Conservation (phyloP, 768 basidiomycete species). For the Podaxis sp. region DNA sequence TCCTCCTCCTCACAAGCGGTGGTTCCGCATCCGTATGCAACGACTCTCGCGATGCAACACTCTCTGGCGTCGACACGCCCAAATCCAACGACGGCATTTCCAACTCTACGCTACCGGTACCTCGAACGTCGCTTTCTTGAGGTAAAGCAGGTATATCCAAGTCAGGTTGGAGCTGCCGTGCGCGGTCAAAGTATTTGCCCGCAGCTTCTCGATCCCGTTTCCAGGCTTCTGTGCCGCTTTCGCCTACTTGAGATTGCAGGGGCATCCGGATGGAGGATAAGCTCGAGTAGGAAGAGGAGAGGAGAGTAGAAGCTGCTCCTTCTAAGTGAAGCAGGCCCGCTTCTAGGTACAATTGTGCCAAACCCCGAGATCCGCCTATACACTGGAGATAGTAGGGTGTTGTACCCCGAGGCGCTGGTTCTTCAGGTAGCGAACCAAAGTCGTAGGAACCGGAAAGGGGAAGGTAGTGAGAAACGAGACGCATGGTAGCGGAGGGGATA, state of each 20-base stretch:
- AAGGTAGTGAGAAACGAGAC: constrained; percentile 72
- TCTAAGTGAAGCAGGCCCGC: constrained; percentile 82
- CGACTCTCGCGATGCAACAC: constrained; percentile 35
- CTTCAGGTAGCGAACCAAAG: constrained; percentile 29
- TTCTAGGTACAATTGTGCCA: constrained; percentile 77
- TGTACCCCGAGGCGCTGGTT: constrained; percentile 50
- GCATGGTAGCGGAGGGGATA: constrained; percentile 74
- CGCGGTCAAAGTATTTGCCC: constrained; percentile 70
- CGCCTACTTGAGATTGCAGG: constrained; percentile 44
- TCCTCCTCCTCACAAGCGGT: constrained; percentile 46
- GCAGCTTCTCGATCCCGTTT: constrained; percentile 72
- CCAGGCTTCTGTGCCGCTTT: constrained; percentile 71
- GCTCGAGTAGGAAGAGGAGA: constrained; percentile 73
- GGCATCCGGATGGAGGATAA: constrained; percentile 78
- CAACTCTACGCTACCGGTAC: constrained; percentile 35
- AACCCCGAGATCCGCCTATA: constrained; percentile 63
- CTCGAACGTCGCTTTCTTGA: constrained; percentile 36
- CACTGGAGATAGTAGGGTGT: constrained; percentile 61
- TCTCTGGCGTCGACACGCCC: constrained; percentile 35
- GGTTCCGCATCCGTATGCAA: constrained; percentile 34
- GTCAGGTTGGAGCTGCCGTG: constrained; percentile 54
- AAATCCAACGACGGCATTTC: constrained; percentile 73
- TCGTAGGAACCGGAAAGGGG: constrained; percentile 51
- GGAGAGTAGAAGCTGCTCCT: constrained; percentile 69
- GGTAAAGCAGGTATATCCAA: constrained; percentile 73